These are phyloP conservation scores for Ophiostoma ulmi DNA, from an alignment of 2,329 filamentous ascomycete species.

Conservation along the genomic window DNA sequence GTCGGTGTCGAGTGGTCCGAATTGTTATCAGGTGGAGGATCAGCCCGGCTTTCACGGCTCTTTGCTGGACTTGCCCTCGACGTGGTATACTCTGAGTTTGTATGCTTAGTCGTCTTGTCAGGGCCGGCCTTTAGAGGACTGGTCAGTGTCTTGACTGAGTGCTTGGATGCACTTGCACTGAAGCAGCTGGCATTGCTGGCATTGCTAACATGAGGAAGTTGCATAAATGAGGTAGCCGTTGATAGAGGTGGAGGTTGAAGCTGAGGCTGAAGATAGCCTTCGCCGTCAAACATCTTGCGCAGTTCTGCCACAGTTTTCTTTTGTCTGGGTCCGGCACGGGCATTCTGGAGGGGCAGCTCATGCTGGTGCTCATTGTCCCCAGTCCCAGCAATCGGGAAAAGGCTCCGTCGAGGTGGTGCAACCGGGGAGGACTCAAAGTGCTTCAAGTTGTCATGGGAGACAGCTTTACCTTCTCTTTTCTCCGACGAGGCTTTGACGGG, in stretches of 20 bases:
- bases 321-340: too few relatives aligned
- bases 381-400: background rate
- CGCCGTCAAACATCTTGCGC: slow-evolving; percentile 18
- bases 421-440: background rate
- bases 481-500: background rate
- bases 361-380: background rate
- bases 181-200: background rate
- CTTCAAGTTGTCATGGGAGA: background rate
- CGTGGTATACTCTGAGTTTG: background rate
- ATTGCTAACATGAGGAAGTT: background rate
- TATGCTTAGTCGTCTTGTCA: background rate
- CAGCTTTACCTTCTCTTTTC: background rate
- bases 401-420: slow-evolving; percentile 7
- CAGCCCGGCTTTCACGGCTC: background rate
- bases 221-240: background rate
- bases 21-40: background rate
- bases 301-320: slow-evolving; percentile 16
- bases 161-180: background rate
- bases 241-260: background rate
- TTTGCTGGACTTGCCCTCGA: background rate
- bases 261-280: background rate
- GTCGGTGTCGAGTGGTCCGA: background rate
- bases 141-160: background rate
- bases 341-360: background rate
- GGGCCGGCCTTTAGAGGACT: background rate